Percentiles rank a stretch among this genome's conserved stretches.
Evolutionary conservation across 495 filamentous ascomycete genomes (phyloP).

Genomic region (Talaromyces nanjingensis): DNA sequence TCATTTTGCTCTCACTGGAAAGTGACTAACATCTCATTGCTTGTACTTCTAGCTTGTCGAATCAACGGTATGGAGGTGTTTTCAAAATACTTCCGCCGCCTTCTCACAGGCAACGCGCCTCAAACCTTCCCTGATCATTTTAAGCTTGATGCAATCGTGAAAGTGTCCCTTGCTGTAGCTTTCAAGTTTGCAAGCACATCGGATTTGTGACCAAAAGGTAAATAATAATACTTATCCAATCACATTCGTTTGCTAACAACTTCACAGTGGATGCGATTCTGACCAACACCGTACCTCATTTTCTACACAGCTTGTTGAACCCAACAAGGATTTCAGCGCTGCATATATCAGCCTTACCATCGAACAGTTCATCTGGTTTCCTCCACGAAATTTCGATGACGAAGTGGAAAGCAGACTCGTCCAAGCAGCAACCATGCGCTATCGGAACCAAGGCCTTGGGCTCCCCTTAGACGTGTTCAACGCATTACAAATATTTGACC

Average conservation of each 20-base stretch:
- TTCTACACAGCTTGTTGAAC: constrained; percentile 63
- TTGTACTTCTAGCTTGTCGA: constrained; percentile 63
- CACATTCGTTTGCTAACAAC: constrained; percentile 18
- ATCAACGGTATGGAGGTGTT: constrained; percentile 96
- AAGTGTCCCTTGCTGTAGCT: constrained; percentile 80
- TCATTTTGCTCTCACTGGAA: neutral
- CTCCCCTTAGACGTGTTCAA: constrained; percentile 67
- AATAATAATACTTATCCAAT: constrained; percentile 12
- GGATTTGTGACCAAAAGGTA: constrained; percentile 87
- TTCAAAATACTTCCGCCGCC: constrained; percentile 82
- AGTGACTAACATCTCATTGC: neutral
- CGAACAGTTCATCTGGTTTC: constrained; percentile 73
- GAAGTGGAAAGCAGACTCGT: constrained; percentile 61
- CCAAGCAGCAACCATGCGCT: constrained; percentile 61
- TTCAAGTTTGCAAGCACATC: constrained; percentile 72
- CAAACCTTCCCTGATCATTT: constrained; percentile 92
- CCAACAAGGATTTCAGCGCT: constrained; percentile 58
- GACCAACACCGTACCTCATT: constrained; percentile 62
- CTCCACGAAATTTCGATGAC: constrained; percentile 73
- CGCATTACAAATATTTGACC: constrained; percentile 64
- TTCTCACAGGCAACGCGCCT: constrained; percentile 75
- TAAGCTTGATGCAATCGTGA: constrained; percentile 78
- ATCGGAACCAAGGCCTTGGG: constrained; percentile 50
- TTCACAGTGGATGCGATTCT: constrained; percentile 72
- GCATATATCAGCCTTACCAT: constrained; percentile 68